Conservation (phyloP, 2,329 filamentous ascomycete genomes). For the Orbilia ellipsospora region DNA sequence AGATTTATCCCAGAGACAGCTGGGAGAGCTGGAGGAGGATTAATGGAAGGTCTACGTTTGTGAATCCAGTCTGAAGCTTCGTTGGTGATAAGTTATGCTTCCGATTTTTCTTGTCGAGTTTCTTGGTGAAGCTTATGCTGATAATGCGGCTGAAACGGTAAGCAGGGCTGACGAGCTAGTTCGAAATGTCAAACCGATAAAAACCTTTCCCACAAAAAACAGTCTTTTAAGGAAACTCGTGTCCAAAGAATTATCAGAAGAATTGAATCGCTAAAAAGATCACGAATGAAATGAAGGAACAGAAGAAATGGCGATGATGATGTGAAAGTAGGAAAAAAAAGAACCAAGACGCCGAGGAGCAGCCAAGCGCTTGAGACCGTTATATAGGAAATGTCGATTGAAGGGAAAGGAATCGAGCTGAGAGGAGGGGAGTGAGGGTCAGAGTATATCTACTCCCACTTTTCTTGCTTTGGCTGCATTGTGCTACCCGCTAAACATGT, state of each 20-base stretch:
- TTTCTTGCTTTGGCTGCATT: background rate
- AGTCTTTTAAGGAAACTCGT: slow-evolving; percentile 43
- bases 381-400: slow-evolving; percentile 13
- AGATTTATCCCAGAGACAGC: slow-evolving; percentile 24
- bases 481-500: background rate
- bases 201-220: background rate
- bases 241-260: slow-evolving; percentile 4
- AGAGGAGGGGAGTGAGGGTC: slow-evolving; percentile 2
- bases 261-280: slow-evolving; percentile 7
- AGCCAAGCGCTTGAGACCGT: slow-evolving; percentile 38
- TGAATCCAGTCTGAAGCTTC: background rate
- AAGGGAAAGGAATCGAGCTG: slow-evolving; percentile 14
- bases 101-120: background rate
- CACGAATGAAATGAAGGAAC: background rate
- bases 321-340: slow-evolving; percentile 11
- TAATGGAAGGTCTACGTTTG: background rate
- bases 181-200: background rate
- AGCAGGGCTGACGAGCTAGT: slow-evolving; percentile 2
- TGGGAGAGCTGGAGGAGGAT: slow-evolving; percentile 21
- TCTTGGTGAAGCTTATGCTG: slow-evolving; percentile 2
- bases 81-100: background rate
- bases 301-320: slow-evolving; percentile 5
- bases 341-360: slow-evolving; percentile 37
- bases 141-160: slow-evolving; percentile 50
- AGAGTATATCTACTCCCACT: slow-evolving; percentile 31